Evolutionary conservation across 768 basidiomycete species (phyloP).

Genomic region (Russula griseocarnosa): DNA sequence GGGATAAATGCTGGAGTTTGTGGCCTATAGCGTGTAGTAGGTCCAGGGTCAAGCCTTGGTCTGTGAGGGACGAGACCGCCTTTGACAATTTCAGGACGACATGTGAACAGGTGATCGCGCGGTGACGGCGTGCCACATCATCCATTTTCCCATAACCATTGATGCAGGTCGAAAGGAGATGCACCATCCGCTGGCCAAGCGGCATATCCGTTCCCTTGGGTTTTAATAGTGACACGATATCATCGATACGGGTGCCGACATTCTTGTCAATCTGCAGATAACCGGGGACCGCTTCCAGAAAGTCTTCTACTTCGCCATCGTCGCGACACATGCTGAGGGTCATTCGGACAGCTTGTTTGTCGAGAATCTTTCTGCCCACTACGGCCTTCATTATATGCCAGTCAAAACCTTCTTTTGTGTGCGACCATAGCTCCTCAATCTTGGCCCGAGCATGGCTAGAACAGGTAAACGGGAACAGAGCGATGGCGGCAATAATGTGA

Average conservation of each 20-base stretch:
- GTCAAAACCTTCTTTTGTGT: background rate
- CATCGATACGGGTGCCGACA: background rate
- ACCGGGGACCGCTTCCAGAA: slow-evolving; percentile 2
- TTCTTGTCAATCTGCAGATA: background rate
- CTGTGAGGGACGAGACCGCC: slow-evolving; percentile 1
- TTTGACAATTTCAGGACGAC: slow-evolving; percentile 15
- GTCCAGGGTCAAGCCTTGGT: background rate
- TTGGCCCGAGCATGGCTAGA: background rate
- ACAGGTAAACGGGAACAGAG: background rate
- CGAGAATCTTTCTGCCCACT: background rate
- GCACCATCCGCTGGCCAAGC: slow-evolving; percentile 8
- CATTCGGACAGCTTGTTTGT: background rate
- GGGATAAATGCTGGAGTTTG: slow-evolving; percentile 4
- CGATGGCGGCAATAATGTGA: background rate
- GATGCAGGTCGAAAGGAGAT: slow-evolving; percentile 10
- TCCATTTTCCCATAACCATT: slow-evolving; percentile 14
- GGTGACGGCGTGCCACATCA: slow-evolving; percentile 8
- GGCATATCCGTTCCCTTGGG: background rate
- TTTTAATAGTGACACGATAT: slow-evolving; percentile 6
- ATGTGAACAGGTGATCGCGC: slow-evolving; percentile 18
- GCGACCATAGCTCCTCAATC: background rate
- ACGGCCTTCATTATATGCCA: background rate
- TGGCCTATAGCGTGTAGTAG: background rate
- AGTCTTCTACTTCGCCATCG: background rate
- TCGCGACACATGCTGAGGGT: slow-evolving; percentile 1